phyloP scores from a whole-genome alignment of 148 eudicot genomes.

The Chenopodium formosanum region DNA sequence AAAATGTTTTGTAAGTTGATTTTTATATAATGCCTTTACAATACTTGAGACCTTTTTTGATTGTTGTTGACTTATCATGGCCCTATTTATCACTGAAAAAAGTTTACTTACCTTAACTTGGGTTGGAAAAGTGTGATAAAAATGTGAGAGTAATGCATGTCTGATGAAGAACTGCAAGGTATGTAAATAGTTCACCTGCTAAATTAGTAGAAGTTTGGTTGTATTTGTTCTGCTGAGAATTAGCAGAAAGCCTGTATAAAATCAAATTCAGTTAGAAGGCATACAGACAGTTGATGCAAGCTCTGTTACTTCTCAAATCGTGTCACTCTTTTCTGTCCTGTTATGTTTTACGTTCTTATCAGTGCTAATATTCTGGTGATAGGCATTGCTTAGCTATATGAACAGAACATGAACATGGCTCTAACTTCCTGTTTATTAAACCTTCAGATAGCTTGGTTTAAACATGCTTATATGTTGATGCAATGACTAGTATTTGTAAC shows the following conservation, averaged over 20 bases:
- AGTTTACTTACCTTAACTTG: neutral
- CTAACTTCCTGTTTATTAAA: neutral
- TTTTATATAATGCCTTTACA: neutral
- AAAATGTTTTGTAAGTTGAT: neutral
- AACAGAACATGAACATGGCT: neutral
- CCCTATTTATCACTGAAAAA: neutral
- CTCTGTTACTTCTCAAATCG: neutral
- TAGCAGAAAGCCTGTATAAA: constrained; percentile 1
- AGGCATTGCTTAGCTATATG: constrained; percentile 3
- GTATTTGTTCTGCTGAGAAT: neutral
- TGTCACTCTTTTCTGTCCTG: neutral
- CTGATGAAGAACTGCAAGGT: neutral
- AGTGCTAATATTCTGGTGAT: neutral
- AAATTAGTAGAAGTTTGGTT: neutral
- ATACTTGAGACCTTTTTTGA: neutral
- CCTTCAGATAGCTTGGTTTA: neutral
- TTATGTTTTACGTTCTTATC: neutral
- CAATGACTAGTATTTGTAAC: neutral
- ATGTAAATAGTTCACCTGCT: neutral
- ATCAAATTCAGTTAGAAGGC: neutral
- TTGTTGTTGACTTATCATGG: neutral
- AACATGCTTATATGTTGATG: neutral
- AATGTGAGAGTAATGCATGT: neutral
- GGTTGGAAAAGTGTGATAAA: neutral
- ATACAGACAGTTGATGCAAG: neutral